Conservation (phyloP, 1,284 basidiomycete species). For the Fomitopsis schrenkii region DNA sequence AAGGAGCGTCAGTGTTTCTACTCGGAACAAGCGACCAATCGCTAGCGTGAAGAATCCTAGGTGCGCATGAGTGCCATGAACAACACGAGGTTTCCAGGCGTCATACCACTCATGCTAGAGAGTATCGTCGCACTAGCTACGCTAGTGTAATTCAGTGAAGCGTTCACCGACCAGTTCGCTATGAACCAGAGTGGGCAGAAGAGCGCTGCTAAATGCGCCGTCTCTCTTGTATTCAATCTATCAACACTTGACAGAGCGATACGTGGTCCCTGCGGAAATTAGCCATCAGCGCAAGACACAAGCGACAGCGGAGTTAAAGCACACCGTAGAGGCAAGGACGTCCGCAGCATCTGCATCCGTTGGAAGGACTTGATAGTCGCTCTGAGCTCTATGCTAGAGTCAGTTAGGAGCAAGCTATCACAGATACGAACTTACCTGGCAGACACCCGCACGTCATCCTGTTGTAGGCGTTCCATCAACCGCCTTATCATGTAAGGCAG, state of each 20-base stretch:
- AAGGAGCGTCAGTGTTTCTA: conserved; percentile 73
- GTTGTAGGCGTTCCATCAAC: conserved; percentile 21
- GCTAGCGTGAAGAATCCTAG: conserved; percentile 92
- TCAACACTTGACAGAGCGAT: background rate
- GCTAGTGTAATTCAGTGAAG: conserved; percentile 78
- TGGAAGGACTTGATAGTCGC: conserved; percentile 35
- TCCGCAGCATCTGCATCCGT: conserved; percentile 27
- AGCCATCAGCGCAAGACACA: background rate
- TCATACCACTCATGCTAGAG: conserved; percentile 83
- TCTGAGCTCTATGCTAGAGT: conserved; percentile 13
- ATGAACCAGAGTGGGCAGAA: conserved; percentile 90
- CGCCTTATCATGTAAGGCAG: conserved; percentile 60
- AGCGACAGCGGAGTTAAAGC: background rate
- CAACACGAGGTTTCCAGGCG: background rate
- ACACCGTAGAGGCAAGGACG: conserved; percentile 14
- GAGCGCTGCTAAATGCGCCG: conserved; percentile 67
- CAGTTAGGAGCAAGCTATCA: background rate
- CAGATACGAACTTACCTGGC: conserved; percentile 1
- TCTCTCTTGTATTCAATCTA: conserved; percentile 67
- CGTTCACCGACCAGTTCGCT: conserved; percentile 89
- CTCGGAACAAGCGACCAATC: conserved; percentile 79
- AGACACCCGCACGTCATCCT: background rate
- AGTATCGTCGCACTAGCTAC: conserved; percentile 91
- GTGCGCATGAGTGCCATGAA: background rate
- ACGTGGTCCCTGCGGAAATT: background rate